Evolutionary conservation across 768 basidiomycete genomes (phyloP).

Genomic region (Tephrocybe sp.): DNA sequence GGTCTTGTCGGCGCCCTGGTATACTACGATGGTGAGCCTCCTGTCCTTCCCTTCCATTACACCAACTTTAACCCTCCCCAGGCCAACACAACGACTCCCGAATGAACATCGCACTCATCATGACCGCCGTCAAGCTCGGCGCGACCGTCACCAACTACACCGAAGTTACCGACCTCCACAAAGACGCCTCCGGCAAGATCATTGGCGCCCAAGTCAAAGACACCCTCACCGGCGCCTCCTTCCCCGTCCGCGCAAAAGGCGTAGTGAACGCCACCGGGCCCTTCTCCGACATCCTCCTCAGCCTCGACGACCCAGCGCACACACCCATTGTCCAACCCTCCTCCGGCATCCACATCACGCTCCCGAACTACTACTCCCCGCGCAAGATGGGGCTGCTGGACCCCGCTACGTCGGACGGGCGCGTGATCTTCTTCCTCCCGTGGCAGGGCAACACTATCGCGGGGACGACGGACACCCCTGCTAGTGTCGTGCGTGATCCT

Average conservation of each 20-base stretch:
- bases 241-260: conserved; percentile 82
- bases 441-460: conserved; percentile 99
- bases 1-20: conserved; percentile 94
- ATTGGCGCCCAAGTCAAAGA: conserved; percentile 79
- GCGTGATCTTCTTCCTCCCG: conserved; percentile 98
- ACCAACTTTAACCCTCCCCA: conserved; percentile 31
- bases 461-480: conserved; percentile 90
- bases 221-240: conserved; percentile 80
- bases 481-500: conserved; percentile 71
- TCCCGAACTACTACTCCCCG: conserved; percentile 96
- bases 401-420: conserved; percentile 92
- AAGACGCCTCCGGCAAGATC: conserved; percentile 63
- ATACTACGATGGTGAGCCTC: conserved; percentile 88
- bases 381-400: conserved; percentile 94
- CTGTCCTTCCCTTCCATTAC: conserved; percentile 30
- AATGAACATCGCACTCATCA: conserved; percentile 95
- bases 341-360: conserved; percentile 93
- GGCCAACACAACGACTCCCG: conserved; percentile 98
- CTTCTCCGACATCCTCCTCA: conserved; percentile 83
- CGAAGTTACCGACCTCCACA: conserved; percentile 79
- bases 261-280: conserved; percentile 98
- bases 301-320: conserved; percentile 75
- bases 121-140: conserved; percentile 93
- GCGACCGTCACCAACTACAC: conserved; percentile 88
- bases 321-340: conserved; percentile 90